Base-by-base conservation (phyloP, 1,139 yeast genomes). In the Blastobotrys buckinghamii region DNA sequence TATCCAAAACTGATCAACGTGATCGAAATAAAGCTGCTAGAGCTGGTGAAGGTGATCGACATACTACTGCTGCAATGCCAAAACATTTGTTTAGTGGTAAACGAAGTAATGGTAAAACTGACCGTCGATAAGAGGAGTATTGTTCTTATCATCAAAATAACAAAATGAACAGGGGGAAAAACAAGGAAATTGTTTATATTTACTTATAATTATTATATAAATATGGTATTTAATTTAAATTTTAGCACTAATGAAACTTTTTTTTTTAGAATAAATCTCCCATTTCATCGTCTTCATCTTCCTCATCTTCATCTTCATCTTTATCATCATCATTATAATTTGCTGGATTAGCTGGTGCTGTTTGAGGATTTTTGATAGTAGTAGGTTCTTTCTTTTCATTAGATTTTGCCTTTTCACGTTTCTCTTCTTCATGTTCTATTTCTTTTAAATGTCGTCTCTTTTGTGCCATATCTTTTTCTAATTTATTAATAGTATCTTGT, bases 41-140 rank as follows among this genome's bases (percentile, higher is more conserved):
- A 72, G 86, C 81, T 58, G 97, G 97, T 74, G 98, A 94, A 73
- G 86, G 87, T 63, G 99, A 92, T 72, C 84, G 97, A 72, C 96
- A 88, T 67, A 75, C 82, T 52, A 79, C 90, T 53, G 92, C 87
- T 50, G 74, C 86, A 56, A 70, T 88, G 73, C 96, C 97, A 55
- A 90, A 89, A 75, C 98, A 92, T 73, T 77, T 92, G 77, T 86
- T 84, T 75, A 74, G 90, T 64, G 99, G 99, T 73, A 92, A 94
- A 78, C 82, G 97, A 74, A 92, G 96, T 75, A 81, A 80, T 66
- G 96, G 96, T 67, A 83, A 84, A 64, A 84, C 86, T 57, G 64
- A 64, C 44, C 54, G 71, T 68, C 81, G 88, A 73, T 81, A 72
- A 61, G 20, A 16, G 30, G 4, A 22, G 12, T 34, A 35, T 35